phyloP scores from a whole-genome alignment of 106 monocot species.

The Hemerocallis citrina region DNA sequence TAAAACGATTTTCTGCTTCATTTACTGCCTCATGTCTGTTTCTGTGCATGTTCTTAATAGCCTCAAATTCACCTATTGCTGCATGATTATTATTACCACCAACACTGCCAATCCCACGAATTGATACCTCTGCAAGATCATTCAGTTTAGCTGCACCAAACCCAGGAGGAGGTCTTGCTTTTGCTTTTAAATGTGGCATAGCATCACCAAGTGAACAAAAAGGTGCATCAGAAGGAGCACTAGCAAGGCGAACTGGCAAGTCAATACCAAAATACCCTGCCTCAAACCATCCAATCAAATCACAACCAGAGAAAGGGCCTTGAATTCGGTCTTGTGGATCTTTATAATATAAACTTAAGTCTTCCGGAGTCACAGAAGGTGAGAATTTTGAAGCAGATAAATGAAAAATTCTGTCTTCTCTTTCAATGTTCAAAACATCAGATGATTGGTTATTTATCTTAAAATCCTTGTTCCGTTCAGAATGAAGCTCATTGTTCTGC shows the following conservation, averaged over 20 bases:
- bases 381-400: conserved; percentile 24
- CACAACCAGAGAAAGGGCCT: conserved; percentile 88
- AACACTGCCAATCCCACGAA: conserved; percentile 13
- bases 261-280: conserved; percentile 97
- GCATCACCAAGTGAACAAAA: conserved; percentile 86
- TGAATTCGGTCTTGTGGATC: conserved; percentile 97
- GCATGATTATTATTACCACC: conserved; percentile 19
- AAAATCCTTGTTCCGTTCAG: conserved; percentile 20
- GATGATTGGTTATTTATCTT: conserved; percentile 24
- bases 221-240: conserved; percentile 56
- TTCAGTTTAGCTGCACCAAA: conserved; percentile 43
- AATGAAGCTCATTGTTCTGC: conserved; percentile 20
- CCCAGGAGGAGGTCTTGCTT: conserved; percentile 83
- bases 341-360: conserved; percentile 64
- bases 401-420: conserved; percentile 2
- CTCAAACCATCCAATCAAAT: conserved; percentile 96
- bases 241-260: conserved; percentile 64
- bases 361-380: conserved; percentile 56
- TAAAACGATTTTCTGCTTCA: conserved; percentile 71
- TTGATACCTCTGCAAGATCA: conserved; percentile 26
- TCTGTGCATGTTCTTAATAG: conserved; percentile 29
- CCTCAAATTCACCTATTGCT: conserved; percentile 26
- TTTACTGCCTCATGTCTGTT: conserved; percentile 19
- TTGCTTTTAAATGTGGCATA: conserved; percentile 84
- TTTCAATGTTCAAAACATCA: conserved; percentile 21